Evolutionary conservation across 148 eudicot genomes (phyloP).

Genomic region (Silene uniflora): DNA sequence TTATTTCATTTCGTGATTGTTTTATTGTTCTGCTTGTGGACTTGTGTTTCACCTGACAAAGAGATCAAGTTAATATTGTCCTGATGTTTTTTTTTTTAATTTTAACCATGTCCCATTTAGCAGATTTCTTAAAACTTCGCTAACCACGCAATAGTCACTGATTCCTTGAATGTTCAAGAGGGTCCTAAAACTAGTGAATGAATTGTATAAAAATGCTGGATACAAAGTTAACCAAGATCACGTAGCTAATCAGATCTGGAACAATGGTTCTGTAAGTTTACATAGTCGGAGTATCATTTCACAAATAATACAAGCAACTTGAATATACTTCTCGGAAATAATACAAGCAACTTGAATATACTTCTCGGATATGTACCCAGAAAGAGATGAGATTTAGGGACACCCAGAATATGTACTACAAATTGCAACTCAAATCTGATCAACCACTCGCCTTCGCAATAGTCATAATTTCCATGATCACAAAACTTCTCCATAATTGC

Average conservation of each 20-base stretch:
- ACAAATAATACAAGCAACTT: conserved; percentile 4
- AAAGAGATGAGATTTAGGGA: neutral
- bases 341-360: conserved; percentile 8
- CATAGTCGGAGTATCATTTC: conserved; percentile 15
- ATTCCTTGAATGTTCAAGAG: neutral
- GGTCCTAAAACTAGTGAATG: neutral
- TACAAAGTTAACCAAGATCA: neutral
- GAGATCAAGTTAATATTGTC: too few relatives aligned
- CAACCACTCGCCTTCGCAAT: neutral
- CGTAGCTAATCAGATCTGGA: neutral
- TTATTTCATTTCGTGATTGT: neutral
- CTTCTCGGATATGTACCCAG: conserved; percentile 15
- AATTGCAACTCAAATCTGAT: conserved; percentile 6
- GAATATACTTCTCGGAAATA: conserved; percentile 13
- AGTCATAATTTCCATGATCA: neutral
- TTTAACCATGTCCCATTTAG: too few relatives aligned
- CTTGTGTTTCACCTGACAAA: neutral
- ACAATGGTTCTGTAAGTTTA: neutral
- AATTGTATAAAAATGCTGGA: neutral
- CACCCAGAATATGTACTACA: neutral
- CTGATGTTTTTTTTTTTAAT: too few relatives aligned
- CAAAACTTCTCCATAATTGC: neutral
- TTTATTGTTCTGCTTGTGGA: neutral
- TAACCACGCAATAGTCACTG: too few relatives aligned
- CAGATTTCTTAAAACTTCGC: neutral